A percentile compares a stretch with the other conserved stretches of the same genome.
phyloP scores from a whole-genome alignment of 495 filamentous ascomycete genomes.

The Lepraria neglecta region DNA sequence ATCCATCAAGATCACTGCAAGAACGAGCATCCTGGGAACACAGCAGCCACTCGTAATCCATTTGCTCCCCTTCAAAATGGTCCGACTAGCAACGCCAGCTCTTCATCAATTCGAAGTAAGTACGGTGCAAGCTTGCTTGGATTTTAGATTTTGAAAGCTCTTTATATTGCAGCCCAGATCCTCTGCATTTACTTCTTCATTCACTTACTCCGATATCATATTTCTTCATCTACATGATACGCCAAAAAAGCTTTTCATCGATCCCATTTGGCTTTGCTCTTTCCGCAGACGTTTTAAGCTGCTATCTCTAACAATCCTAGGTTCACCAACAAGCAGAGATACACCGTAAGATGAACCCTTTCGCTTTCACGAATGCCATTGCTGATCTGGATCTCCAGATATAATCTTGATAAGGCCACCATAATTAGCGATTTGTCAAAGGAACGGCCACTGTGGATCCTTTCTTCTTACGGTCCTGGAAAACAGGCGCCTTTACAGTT shows the following conservation, averaged over 20 bases:
- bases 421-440: constrained; percentile 29
- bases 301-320: constrained; percentile 12
- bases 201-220: no score
- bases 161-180: not conserved
- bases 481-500: constrained; percentile 67
- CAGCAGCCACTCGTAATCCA: constrained; percentile 18
- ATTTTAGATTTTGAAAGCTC: not conserved
- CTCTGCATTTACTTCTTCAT: not conserved
- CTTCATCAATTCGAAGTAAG: constrained; percentile 38
- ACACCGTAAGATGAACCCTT: not conserved
- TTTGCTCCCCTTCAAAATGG: constrained; percentile 25
- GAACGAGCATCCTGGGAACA: constrained; percentile 47
- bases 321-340: constrained; percentile 10
- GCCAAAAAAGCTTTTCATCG: no score
- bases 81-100: constrained; percentile 24
- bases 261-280: not conserved
- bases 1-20: constrained; percentile 44
- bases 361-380: not conserved
- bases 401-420: constrained; percentile 21
- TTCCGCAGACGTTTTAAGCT: not conserved
- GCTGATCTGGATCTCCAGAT: constrained; percentile 14
- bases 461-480: constrained; percentile 76
- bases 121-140: not conserved
- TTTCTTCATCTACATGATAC: no score
- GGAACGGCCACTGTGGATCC: constrained; percentile 70